These are phyloP conservation scores for Cryptococcus jaspeensis DNA, from an alignment of 1,284 basidiomycete species.

Conservation along the genomic window DNA sequence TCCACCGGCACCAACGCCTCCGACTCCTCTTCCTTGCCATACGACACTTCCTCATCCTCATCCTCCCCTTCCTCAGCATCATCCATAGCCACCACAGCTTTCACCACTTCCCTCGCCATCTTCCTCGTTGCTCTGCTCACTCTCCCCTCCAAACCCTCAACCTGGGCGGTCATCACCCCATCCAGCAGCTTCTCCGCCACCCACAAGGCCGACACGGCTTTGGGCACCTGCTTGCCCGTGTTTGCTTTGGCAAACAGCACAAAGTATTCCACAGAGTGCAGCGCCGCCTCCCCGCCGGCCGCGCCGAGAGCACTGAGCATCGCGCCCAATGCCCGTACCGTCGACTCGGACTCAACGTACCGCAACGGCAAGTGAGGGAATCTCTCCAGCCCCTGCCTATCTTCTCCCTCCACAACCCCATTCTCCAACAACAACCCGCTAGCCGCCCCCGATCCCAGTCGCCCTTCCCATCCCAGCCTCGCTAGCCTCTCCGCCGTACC, in stretches of 20 bases:
- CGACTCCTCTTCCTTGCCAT: conserved; percentile 13
- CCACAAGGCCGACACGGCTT: conserved; percentile 75
- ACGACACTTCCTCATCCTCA: conserved; percentile 56
- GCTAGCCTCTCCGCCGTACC: conserved; percentile 38
- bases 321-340: conserved; percentile 59
- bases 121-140: conserved; percentile 61
- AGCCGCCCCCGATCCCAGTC: conserved; percentile 13
- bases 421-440: conserved; percentile 24
- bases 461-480: conserved; percentile 45
- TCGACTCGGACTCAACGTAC: conserved; percentile 61
- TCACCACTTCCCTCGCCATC: conserved; percentile 63
- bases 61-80: conserved; percentile 65
- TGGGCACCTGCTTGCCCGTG: conserved; percentile 48
- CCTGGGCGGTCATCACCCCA: conserved; percentile 60
- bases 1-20: conserved; percentile 54
- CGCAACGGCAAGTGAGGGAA: conserved; percentile 58
- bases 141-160: conserved; percentile 26
- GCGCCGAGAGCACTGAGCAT: conserved; percentile 73
- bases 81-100: conserved; percentile 68
- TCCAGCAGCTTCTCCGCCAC: conserved; percentile 71
- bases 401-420: conserved; percentile 27
- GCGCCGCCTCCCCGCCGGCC: conserved; percentile 63
- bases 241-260: conserved; percentile 56
- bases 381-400: background rate
- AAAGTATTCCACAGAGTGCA: conserved; percentile 82